Evolutionary conservation across 2,329 filamentous ascomycete species (phyloP), one percentile per base, ranked within the genome.

Genomic region (Cercospora sp.): DNA sequence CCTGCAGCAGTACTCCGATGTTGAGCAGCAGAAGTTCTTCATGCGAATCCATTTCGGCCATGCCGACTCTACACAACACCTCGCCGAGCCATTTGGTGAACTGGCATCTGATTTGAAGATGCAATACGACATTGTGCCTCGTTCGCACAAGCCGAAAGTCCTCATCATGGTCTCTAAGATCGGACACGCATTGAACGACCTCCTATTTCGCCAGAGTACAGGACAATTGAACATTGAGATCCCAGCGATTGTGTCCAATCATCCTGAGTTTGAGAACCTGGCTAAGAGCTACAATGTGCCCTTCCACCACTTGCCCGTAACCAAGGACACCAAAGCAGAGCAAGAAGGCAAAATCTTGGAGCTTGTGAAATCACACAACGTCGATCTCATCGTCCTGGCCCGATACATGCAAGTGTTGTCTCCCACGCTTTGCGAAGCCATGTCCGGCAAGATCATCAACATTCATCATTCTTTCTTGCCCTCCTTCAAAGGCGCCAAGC

Each of bases 111-210:
- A 89, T 28, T 87, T 92, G 81, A 76, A 84, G 67, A 91, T 93
- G 88, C 84, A 88, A 74, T 93, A 91, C 82, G 85, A 91, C 74
- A 85, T 95, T 74, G 86, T 89, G 13, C 87, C 90, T 3, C 86
- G 88, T 12, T 82, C 88, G 60, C 84, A 88, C 75, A 93, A 93
- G 82, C 89, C 90, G 66, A 87, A 89, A 72, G 89, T 94, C 60
- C 84, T 95, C 74, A 92, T 95, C 83, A 94, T 95, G 91, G 92
- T 94, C 31, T 94, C 91, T 75, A 94, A 94, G 83, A 94, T 93
- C 75, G 92, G 91, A 8, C 91, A 94, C 83, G 94, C 91, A 79
- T 84, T 94, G 64, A 94, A 94, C 80, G 91, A 94, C 80, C 83
- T 95, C 60, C 86, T 95, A 42, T 95, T 93, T 87, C 89, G 92